Evolutionary conservation across 2,329 filamentous ascomycete genomes (phyloP).

Genomic region (Reticulascus tulasneorum): DNA sequence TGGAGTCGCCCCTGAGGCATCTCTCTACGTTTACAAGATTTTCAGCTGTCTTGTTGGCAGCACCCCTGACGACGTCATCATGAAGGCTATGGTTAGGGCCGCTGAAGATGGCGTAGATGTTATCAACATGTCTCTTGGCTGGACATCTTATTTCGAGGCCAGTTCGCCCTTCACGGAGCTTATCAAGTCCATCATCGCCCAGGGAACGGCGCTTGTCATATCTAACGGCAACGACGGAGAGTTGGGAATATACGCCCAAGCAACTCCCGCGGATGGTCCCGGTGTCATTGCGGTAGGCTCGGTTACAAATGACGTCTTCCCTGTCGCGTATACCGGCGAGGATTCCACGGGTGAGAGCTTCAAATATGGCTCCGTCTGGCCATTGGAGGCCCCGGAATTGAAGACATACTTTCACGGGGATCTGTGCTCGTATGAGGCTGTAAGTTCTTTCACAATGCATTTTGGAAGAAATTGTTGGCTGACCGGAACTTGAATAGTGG

Average conservation of each 20-base stretch:
- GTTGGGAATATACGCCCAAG: constrained; percentile 5
- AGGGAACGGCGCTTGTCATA: constrained; percentile 7
- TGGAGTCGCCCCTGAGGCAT: constrained; percentile 25
- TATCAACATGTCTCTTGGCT: constrained; percentile 10
- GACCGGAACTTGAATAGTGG: no score
- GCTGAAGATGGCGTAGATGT: constrained; percentile 8
- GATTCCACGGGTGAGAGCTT: constrained; percentile 5
- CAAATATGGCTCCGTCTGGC: constrained; percentile 6
- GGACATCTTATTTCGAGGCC: constrained; percentile 4
- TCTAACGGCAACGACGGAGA: constrained; percentile 8
- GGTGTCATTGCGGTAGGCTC: constrained; percentile 6
- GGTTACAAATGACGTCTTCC: constrained; percentile 6
- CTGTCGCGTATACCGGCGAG: constrained; percentile 5
- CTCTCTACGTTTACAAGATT: constrained; percentile 18
- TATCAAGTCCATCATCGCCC: constrained; percentile 6
- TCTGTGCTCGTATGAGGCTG: no score
- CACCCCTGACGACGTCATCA: constrained; percentile 5
- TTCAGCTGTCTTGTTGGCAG: constrained; percentile 3
- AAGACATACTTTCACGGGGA: no score
- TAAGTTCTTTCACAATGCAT: no score
- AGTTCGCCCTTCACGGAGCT: constrained; percentile 5
- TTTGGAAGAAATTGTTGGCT: no score
- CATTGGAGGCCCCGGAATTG: constrained; percentile 1
- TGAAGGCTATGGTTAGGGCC: constrained; percentile 7
- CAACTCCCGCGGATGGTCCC: constrained; percentile 3